phyloP scores from a whole-genome alignment of 495 filamentous ascomycete species.

The Aspergillus nanangensis region DNA sequence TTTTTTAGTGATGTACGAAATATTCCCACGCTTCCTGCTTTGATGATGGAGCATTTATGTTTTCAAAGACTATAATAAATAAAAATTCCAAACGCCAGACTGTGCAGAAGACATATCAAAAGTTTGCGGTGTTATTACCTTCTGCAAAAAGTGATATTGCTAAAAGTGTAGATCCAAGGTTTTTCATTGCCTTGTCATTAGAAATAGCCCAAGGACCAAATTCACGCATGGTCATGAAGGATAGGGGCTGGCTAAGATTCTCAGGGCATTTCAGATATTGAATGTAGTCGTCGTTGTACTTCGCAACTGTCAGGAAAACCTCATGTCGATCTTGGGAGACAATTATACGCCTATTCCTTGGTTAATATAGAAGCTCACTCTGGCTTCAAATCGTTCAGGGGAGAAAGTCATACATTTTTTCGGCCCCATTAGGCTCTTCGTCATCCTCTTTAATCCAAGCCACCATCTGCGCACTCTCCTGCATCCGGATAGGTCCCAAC shows the following conservation, averaged over 20 bases:
- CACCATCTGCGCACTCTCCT: constrained; percentile 12
- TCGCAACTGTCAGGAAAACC: constrained; percentile 9
- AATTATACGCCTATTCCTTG: constrained; percentile 4
- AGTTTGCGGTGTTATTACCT: no score
- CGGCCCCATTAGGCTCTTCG: background rate
- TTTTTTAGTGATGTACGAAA: no score
- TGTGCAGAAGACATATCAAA: no score
- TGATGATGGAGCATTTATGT: no score
- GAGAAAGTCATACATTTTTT: background rate
- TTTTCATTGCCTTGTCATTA: background rate
- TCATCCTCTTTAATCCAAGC: constrained; percentile 5
- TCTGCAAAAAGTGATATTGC: constrained; percentile 2
- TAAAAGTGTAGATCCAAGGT: constrained; percentile 4
- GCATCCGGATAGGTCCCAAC: constrained; percentile 1
- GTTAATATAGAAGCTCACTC: background rate
- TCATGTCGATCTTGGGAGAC: constrained; percentile 15
- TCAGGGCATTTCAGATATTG: constrained; percentile 3
- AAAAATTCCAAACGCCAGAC: no score
- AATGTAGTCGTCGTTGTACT: constrained; percentile 11
- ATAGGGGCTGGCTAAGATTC: background rate
- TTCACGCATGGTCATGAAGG: constrained; percentile 8
- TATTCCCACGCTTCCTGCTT: no score
- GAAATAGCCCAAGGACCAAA: constrained; percentile 5
- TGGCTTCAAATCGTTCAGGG: background rate
- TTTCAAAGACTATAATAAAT: no score